Conservation (phyloP, 176 grass and related monocot genomes). For the Cenchrus americanus region DNA sequence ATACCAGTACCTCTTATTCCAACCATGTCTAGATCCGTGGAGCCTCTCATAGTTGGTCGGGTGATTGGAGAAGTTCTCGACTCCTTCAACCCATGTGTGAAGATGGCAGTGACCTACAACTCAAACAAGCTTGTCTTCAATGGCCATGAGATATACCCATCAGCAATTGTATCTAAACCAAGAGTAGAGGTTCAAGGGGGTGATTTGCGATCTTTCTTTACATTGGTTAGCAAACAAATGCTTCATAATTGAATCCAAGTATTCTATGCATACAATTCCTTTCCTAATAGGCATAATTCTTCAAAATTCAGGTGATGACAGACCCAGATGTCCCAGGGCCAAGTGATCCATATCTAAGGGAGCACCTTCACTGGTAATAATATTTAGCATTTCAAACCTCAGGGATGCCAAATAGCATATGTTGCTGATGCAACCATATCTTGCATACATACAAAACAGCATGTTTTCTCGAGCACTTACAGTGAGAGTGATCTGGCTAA, state of each 20-base stretch:
- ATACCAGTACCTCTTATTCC: slow-evolving; percentile 17
- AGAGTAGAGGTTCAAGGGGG: slow-evolving; percentile 74
- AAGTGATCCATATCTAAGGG: slow-evolving; percentile 91
- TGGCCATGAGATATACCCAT: slow-evolving; percentile 90
- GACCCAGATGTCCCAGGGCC: slow-evolving; percentile 96
- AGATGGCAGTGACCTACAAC: slow-evolving; percentile 85
- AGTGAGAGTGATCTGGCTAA: slow-evolving; percentile 36
- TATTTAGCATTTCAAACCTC: slow-evolving; percentile 7
- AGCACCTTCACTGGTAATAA: slow-evolving; percentile 93
- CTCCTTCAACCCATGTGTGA: slow-evolving; percentile 74
- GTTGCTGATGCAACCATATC: slow-evolving; percentile 25
- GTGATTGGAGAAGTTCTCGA: slow-evolving; percentile 97
- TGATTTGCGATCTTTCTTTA: slow-evolving; percentile 87
- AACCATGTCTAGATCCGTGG: slow-evolving; percentile 73
- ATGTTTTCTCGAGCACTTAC: slow-evolving; percentile 7
- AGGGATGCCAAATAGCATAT: slow-evolving; percentile 11
- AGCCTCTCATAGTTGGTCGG: slow-evolving; percentile 72
- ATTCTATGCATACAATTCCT: slow-evolving; percentile 1
- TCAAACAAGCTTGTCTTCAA: slow-evolving; percentile 79
- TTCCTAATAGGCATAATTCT: slow-evolving; percentile 15
- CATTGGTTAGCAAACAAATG: slow-evolving; percentile 65
- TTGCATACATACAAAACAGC: slow-evolving; percentile 10
- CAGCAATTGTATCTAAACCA: slow-evolving; percentile 65
- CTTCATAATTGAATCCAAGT: slow-evolving; percentile 19
- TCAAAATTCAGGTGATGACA: slow-evolving; percentile 80